Conservation (phyloP, 208 protist genomes). For the Leishmania tropica region DNA sequence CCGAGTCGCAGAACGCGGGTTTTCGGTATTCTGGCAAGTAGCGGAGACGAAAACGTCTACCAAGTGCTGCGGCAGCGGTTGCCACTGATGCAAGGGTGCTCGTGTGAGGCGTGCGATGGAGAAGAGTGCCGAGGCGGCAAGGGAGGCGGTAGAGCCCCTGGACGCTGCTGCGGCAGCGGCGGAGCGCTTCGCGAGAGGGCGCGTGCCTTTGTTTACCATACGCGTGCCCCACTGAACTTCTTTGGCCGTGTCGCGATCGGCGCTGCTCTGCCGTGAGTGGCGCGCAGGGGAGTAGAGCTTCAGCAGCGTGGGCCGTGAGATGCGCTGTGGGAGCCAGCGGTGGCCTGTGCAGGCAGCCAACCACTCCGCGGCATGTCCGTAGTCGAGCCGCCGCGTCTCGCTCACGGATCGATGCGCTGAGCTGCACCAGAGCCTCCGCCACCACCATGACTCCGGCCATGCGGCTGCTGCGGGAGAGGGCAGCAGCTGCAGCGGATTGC, state of each 20-base stretch:
- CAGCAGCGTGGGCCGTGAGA: constrained; percentile 23
- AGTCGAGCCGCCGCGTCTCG: not conserved
- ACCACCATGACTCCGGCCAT: not conserved
- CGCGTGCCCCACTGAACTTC: constrained; percentile 21
- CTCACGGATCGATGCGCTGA: not conserved
- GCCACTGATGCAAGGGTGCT: constrained; percentile 6
- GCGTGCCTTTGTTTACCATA: not conserved
- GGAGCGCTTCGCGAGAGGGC: not conserved
- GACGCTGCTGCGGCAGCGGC: not conserved
- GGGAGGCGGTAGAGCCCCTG: not conserved
- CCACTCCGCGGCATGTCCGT: not conserved
- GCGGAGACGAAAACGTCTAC: constrained; percentile 21
- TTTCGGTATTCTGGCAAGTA: not conserved
- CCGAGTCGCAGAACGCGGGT: not conserved
- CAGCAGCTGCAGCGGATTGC: constrained; percentile 38
- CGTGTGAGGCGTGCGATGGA: not conserved
- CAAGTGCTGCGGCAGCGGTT: not conserved
- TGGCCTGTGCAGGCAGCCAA: constrained; percentile 14
- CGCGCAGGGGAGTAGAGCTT: not conserved
- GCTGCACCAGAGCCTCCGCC: not conserved
- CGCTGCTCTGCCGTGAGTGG: no score
- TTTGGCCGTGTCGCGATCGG: not conserved
- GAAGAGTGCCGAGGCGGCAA: not conserved
- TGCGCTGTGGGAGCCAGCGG: constrained; percentile 2
- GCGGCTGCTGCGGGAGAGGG: constrained; percentile 11